Evolutionary conservation across 2,329 filamentous ascomycete genomes (phyloP).

Genomic region (Trematosphaeria pertusa): DNA sequence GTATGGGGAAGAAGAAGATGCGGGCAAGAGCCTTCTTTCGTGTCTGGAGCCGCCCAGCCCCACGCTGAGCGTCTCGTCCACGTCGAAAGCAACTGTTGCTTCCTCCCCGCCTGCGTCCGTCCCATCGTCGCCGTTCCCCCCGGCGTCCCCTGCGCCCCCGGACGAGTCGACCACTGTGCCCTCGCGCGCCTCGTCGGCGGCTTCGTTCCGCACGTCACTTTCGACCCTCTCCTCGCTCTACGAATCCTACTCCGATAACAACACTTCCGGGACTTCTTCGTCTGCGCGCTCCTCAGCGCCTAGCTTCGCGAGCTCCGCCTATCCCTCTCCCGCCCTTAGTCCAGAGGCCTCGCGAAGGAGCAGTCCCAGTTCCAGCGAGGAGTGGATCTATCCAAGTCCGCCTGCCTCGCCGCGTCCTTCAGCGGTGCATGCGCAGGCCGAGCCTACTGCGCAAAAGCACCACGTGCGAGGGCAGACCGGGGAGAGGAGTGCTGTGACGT

Average conservation of each 20-base stretch:
- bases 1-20: neutral
- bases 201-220: constrained; percentile 3
- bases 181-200: constrained; percentile 6
- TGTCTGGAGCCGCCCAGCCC: neutral
- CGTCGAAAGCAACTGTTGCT: neutral
- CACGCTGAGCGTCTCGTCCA: neutral
- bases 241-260: constrained; percentile 5
- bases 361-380: neutral
- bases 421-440: neutral
- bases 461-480: no score
- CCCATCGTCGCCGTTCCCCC: neutral
- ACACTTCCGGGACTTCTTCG: neutral
- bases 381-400: neutral
- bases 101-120: neutral
- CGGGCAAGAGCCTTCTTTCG: neutral
- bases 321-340: neutral
- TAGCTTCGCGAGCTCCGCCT: constrained; percentile 11
- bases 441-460: neutral
- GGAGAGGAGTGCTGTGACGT: no score
- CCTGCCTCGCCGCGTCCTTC: neutral
- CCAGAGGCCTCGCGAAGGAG: neutral
- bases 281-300: constrained; percentile 9
- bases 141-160: neutral
- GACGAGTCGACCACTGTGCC: constrained; percentile 4
- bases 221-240: constrained; percentile 11